A percentile compares a stretch with the other conserved stretches of the same genome.
phyloP scores from a whole-genome alignment of 352 stramenopile genomes.

The Phytophthora pseudosyringae region DNA sequence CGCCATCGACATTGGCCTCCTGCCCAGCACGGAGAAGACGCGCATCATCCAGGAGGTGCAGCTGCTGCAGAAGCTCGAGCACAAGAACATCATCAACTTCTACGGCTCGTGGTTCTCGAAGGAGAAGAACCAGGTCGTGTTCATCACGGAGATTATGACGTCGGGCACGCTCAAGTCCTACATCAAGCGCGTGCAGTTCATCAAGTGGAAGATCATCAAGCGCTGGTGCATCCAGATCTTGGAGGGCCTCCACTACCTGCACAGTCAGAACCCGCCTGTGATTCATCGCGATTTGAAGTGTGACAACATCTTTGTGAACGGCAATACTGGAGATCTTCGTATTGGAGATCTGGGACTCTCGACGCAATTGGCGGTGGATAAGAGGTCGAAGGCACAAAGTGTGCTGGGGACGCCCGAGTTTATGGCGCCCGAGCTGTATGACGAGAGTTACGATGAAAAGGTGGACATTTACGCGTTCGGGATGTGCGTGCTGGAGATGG shows the following conservation, averaged over 20 bases:
- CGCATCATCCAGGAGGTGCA: constrained; percentile 98
- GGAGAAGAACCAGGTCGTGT: constrained; percentile 98
- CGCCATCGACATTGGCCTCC: constrained; percentile 96
- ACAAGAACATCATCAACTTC: constrained; percentile 99
- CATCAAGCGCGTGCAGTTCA: constrained; percentile 97
- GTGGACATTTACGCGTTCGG: constrained; percentile 98
- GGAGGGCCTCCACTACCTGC: constrained; percentile 93
- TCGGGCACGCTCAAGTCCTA: constrained; percentile 96
- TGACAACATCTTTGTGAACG: constrained; percentile 99
- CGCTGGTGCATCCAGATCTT: constrained; percentile 98
- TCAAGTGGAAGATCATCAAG: constrained; percentile 99
- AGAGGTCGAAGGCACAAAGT: constrained; percentile 84
- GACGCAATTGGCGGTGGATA: constrained; percentile 82
- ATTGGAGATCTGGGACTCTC: constrained; percentile 97
- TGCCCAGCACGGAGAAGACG: constrained; percentile 95
- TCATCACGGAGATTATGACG: constrained; percentile 99
- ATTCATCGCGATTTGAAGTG: constrained; percentile 96
- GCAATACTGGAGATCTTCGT: constrained; percentile 96
- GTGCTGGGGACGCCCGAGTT: constrained; percentile 99
- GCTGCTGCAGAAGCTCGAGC: constrained; percentile 96
- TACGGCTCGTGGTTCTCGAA: constrained; percentile 98
- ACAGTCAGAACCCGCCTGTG: constrained; percentile 90
- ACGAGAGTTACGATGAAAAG: constrained; percentile 98
- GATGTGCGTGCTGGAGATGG: constrained; percentile 99
- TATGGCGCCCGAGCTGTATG: constrained; percentile 99